Conservation (phyloP, 2,329 filamentous ascomycete genomes). For the Trichoderma citrinoviride region DNA sequence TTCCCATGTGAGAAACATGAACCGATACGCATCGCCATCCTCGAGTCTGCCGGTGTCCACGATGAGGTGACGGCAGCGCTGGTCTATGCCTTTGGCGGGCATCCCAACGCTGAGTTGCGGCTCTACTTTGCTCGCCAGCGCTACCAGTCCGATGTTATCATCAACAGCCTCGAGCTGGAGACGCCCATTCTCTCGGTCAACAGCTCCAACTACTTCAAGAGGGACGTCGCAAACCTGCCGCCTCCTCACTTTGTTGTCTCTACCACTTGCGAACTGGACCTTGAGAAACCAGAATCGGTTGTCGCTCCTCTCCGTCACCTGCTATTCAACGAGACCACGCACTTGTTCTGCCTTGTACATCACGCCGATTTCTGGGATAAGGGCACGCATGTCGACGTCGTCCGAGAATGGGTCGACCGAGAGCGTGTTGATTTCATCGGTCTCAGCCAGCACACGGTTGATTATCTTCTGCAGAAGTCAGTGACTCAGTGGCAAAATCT, state of each 20-base stretch:
- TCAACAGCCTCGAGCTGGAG: slow-evolving; percentile 7
- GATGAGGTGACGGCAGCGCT: slow-evolving; percentile 15
- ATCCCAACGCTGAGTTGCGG: slow-evolving; percentile 11
- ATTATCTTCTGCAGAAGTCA: slow-evolving; percentile 14
- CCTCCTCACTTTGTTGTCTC: slow-evolving; percentile 14
- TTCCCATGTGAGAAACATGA: slow-evolving; percentile 15
- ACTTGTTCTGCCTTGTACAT: slow-evolving; percentile 12
- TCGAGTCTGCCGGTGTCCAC: slow-evolving; percentile 15
- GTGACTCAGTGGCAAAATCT: slow-evolving; percentile 11
- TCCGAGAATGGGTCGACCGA: slow-evolving; percentile 12
- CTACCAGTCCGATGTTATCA: slow-evolving; percentile 16
- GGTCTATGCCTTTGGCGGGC: slow-evolving; percentile 19
- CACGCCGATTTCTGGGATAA: slow-evolving; percentile 14
- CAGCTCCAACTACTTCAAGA: slow-evolving; percentile 10
- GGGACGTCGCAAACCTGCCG: slow-evolving; percentile 1
- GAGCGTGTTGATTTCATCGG: slow-evolving; percentile 13
- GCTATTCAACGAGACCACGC: slow-evolving; percentile 7
- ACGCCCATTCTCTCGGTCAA: slow-evolving; percentile 13
- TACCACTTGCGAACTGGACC: slow-evolving; percentile 14
- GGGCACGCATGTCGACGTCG: slow-evolving; percentile 8
- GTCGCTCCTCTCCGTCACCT: slow-evolving; percentile 11
- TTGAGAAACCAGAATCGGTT: slow-evolving; percentile 15
- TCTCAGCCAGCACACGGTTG: slow-evolving; percentile 17
- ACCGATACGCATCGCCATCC: slow-evolving; percentile 13
- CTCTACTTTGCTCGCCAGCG: slow-evolving; percentile 12